Evolutionary conservation across 192 early-diverging fungal genomes (phyloP).

Genomic region (Dissophora globulifera): DNA sequence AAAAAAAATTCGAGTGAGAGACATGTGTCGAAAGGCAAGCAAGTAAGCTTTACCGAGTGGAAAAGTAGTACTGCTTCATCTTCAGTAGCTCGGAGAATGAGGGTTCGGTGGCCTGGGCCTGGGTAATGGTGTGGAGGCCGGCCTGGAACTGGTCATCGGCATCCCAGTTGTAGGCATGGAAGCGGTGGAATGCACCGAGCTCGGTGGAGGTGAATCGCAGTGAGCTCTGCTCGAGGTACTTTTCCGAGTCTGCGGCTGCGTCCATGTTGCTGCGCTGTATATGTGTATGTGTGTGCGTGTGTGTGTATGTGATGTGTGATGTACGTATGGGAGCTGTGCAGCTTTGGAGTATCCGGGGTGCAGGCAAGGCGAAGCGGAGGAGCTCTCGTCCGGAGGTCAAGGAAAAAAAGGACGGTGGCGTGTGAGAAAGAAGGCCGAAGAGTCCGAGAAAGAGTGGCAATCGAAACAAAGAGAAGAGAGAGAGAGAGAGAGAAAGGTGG

Average conservation of each 20-base stretch:
- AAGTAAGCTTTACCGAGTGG: slow-evolving; percentile 32
- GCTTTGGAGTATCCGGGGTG: no score
- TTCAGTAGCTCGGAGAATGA: slow-evolving; percentile 45
- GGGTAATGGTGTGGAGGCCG: slow-evolving; percentile 32
- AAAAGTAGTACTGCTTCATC: slow-evolving; percentile 55
- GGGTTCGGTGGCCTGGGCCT: slow-evolving; percentile 13
- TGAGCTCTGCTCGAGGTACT: slow-evolving; percentile 9
- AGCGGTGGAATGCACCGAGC: slow-evolving; percentile 45
- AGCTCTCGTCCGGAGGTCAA: no score
- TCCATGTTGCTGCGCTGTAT: neutral
- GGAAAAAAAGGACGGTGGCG: no score
- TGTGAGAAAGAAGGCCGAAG: no score
- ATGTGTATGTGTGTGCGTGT: neutral
- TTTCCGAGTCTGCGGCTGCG: slow-evolving; percentile 7
- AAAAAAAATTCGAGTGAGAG: neutral
- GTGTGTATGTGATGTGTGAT: no score
- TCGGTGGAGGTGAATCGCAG: slow-evolving; percentile 35
- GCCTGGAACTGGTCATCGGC: slow-evolving; percentile 40
- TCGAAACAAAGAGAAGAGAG: neutral
- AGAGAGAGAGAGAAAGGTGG: neutral
- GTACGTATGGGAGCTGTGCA: no score
- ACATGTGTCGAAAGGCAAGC: neutral
- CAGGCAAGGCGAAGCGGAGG: no score
- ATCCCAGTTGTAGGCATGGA: slow-evolving; percentile 47
- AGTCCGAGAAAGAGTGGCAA: no score